Conservation (phyloP, 108 stramenopile species). For the Hondaea fermentalgiana region DNA sequence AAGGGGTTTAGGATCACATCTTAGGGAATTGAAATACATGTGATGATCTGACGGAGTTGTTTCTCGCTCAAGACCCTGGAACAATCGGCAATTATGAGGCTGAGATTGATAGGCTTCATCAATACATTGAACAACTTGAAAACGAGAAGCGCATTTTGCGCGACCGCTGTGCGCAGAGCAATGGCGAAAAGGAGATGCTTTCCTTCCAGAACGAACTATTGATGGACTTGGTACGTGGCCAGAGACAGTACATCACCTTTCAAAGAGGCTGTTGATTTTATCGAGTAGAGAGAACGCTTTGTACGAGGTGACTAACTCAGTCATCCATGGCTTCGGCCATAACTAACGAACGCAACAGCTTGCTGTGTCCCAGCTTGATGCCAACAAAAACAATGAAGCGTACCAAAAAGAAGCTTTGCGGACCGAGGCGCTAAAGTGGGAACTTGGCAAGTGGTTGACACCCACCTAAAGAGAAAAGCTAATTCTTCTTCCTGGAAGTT, state of each 20-base stretch:
- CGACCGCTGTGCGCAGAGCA: not conserved
- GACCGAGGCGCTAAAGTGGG: slow-evolving; percentile 8
- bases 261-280: no score
- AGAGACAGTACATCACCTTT: no score
- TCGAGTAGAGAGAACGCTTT: not conserved
- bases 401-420: not conserved
- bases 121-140: not conserved
- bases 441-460: not conserved
- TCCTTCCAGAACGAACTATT: not conserved
- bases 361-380: slow-evolving; percentile 11
- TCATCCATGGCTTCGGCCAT: not conserved
- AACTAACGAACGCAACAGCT: not conserved
- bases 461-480: not conserved
- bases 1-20: no score
- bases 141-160: not conserved
- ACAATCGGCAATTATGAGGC: slow-evolving; percentile 2
- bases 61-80: not conserved
- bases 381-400: not conserved
- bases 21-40: no score
- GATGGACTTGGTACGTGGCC: not conserved
- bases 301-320: not conserved
- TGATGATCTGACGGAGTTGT: no score
- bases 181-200: not conserved
- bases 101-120: not conserved
- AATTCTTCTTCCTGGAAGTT: no score